Percentiles rank a stretch among this genome's conserved stretches.
Conservation (phyloP, 148 eudicot species). For the Vaccinium darrowii region DNA sequence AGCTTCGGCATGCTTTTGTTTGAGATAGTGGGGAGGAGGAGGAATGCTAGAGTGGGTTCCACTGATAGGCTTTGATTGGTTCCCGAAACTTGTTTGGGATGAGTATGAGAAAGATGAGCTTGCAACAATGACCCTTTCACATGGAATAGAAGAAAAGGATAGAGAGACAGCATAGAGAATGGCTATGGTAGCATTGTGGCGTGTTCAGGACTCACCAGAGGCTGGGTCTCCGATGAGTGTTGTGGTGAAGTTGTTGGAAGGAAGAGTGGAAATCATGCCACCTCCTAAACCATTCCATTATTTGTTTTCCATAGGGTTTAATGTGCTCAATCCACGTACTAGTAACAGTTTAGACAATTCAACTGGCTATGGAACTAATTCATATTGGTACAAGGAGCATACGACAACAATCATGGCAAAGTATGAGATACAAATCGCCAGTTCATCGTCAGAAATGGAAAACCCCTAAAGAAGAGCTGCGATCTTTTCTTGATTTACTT, state of each 20-base stretch:
- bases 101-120: background rate
- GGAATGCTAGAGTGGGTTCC: background rate
- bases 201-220: slow-evolving; percentile 17
- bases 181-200: slow-evolving; percentile 14
- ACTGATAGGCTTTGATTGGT: slow-evolving; percentile 7
- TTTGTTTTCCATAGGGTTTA: background rate
- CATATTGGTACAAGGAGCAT: slow-evolving; percentile 2
- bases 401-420: background rate
- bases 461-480: background rate
- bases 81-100: background rate
- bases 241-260: slow-evolving; percentile 16
- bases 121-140: background rate
- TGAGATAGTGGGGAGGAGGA: slow-evolving; percentile 15
- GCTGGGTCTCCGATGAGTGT: background rate
- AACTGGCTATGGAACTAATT: background rate
- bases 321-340: background rate
- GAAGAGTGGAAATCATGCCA: slow-evolving; percentile 7
- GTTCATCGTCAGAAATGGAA: background rate
- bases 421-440: background rate
- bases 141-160: slow-evolving; percentile 2
- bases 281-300: slow-evolving; percentile 5
- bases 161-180: background rate
- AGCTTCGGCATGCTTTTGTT: background rate
- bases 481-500: background rate
- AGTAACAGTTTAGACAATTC: background rate